phyloP scores from a whole-genome alignment of 2,329 filamentous ascomycete genomes.

The Alternaria rosae region DNA sequence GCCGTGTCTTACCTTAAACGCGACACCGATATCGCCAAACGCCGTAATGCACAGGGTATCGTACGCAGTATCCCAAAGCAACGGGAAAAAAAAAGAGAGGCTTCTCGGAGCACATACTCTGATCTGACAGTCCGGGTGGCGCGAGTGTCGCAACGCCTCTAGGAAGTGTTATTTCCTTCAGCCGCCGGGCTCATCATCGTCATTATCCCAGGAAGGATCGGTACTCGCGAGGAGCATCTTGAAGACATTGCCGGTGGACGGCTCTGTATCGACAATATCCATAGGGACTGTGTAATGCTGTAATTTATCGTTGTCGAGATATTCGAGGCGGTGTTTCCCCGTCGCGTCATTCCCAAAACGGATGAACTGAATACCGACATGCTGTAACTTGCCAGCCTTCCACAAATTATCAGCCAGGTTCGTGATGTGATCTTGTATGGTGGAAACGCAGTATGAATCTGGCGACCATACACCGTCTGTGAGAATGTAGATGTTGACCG shows the following conservation, averaged over 20 bases:
- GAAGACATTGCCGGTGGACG: slow-evolving; percentile 15
- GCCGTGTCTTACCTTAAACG: no score
- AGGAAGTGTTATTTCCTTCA: no score
- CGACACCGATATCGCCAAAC: background rate
- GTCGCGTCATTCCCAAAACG: slow-evolving; percentile 23
- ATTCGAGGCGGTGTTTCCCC: slow-evolving; percentile 17
- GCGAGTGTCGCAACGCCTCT: no score
- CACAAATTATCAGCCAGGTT: background rate
- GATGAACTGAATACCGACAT: slow-evolving; percentile 32
- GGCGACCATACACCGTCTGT: slow-evolving; percentile 29
- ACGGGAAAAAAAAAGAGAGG: no score
- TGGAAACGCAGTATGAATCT: slow-evolving; percentile 2
- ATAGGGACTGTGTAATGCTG: background rate
- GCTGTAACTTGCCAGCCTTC: slow-evolving; percentile 1
- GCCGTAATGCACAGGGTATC: background rate
- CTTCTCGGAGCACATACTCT: no score
- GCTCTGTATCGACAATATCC: slow-evolving; percentile 27
- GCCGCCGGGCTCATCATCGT: background rate
- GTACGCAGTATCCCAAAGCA: background rate
- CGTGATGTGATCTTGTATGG: background rate
- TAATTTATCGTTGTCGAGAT: slow-evolving; percentile 15
- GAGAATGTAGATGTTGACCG: slow-evolving; percentile 17
- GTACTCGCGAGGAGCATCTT: slow-evolving; percentile 31
- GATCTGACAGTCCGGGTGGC: no score
- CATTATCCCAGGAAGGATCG: slow-evolving; percentile 14